Evolutionary conservation across 1,284 basidiomycete species (phyloP), one percentile per base, ranked within the genome.

Genomic region (Ganoderma meredithae): DNA sequence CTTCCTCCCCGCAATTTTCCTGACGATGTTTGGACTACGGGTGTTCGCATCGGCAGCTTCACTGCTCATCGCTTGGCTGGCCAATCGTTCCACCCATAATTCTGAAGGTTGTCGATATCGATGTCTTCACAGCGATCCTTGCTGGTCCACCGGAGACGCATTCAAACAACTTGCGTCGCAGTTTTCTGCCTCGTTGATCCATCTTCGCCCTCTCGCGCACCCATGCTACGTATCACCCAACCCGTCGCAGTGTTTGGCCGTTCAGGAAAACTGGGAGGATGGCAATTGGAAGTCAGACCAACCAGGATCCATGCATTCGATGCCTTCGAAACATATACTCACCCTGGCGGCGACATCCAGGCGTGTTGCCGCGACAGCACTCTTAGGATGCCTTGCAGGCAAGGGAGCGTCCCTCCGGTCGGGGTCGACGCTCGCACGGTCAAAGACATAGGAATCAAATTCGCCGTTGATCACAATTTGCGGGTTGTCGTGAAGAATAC

Each of bases 401-500:
- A 85, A 70, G 85, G 84, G 1, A 81, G 77, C 47, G 79, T 86
- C 1, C 81, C 85, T 4, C 77, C 80, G 3, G 72, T 82, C 10
- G 83, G 82, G 0, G 82, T 86, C 2, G 83, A 86, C 52, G 83
- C 81, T 0, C 76, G 79, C 9, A 74, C 72, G 0, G 75, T 76
- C 3, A 60, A 40, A 17, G 84, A 83, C 66, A 72, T 76, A 31
- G 82, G 81, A 0, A 77, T 85, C 10, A 76, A 76, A 27, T 85
- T 85, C 69, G 82, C 82, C 0, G 76, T 68, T 0, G 62, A 75
- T 31, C 74, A 83, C 63, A 81, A 82, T 67, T 71, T 87, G 13
- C 80, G 81, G 5, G 67, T 86, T 0, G 83, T 81, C 0, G 75
- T 86, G n/a, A 87, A 86, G 75, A 85, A 84, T 65, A 86, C 84